A percentile compares a stretch with the other conserved stretches of the same genome.
Conservation (phyloP, 306 rosid species). For the Vicia sativa region DNA sequence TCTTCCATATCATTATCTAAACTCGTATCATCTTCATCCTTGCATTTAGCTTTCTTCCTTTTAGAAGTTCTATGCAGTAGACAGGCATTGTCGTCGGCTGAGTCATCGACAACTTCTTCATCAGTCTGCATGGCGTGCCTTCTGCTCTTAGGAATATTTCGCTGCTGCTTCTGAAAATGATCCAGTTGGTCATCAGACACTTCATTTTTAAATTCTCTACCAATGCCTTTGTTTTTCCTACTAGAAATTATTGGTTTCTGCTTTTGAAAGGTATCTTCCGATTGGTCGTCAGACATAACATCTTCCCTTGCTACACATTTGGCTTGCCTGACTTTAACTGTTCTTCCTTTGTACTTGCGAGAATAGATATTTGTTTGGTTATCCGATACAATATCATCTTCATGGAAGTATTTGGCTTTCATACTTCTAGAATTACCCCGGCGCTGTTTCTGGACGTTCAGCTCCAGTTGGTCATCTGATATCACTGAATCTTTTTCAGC, state of each 20-base stretch:
- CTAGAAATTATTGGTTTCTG: slow-evolving; percentile 35
- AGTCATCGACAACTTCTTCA: slow-evolving; percentile 41
- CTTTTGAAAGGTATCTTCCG: slow-evolving; percentile 38
- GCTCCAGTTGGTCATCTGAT: slow-evolving; percentile 53
- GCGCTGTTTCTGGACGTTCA: slow-evolving; percentile 40
- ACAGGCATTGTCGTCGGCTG: slow-evolving; percentile 41
- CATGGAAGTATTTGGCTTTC: slow-evolving; percentile 46
- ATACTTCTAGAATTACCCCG: slow-evolving; percentile 58
- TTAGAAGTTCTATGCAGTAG: slow-evolving; percentile 51
- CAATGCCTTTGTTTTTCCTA: slow-evolving; percentile 43
- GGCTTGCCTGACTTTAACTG: slow-evolving; percentile 38
- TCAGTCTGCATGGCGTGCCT: slow-evolving; percentile 39
- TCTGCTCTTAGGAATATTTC: slow-evolving; percentile 36
- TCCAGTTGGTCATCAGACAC: slow-evolving; percentile 47
- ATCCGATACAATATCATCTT: slow-evolving; percentile 42
- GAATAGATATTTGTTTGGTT: slow-evolving; percentile 39
- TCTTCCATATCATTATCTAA: slow-evolving; percentile 50
- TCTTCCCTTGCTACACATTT: slow-evolving; percentile 41
- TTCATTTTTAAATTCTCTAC: slow-evolving; percentile 38
- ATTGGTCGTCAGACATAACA: slow-evolving; percentile 46
- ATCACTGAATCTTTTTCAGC: slow-evolving; percentile 34
- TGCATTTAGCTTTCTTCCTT: slow-evolving; percentile 58
- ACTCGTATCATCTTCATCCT: slow-evolving; percentile 51
- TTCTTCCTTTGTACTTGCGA: slow-evolving; percentile 38
- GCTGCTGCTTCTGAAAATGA: slow-evolving; percentile 42